Evolutionary conservation across 2,329 filamentous ascomycete species (phyloP), one percentile per base, ranked within the genome.

Genomic region (Fusarium armeniacum): DNA sequence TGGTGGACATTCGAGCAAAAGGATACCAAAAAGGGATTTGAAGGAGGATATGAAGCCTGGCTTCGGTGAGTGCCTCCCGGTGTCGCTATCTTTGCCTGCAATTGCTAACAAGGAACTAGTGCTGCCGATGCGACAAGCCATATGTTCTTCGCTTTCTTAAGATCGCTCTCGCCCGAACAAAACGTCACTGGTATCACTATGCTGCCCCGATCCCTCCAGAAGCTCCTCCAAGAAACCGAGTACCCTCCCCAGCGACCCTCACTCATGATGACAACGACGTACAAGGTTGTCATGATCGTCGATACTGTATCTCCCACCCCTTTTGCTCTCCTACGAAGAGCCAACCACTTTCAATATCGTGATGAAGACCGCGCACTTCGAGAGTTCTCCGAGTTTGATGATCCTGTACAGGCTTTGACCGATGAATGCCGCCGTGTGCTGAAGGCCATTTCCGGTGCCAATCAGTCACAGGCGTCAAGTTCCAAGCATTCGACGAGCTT

Each of bases 1-100:
- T 99, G 96, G 96, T 99, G 96, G 96, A 94, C 95, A 1, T 99
- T 99, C 78, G 95, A 98, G 76, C 93, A 97, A 72, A 88, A 85
- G 47, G 94, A 98, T 77, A 90, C 90, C 9, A 92, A 92, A 43
- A 95, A 92, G 77, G 96, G 96, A 18, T 99, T 99, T 74, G 96
- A 98, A 72, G 93, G 93, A 41, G 94, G 95, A 57, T 99, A 99
- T 81, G 93, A 92, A 76, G 89, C 89, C 45, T 99, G 96, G 94
- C 84, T 91, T 72, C 90, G 84, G 91, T 94, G 83, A 80, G 88
- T 62, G 13, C 12, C 35, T 10, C 18, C 49, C 35, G 61, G 36
- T 44, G 10, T 28, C 35, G 26, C 45, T 52, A 18, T 33, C 18
- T 43, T 54, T 71, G 38, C 67, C 41, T 41, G 16, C 20, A 36